Percentiles rank a stretch among this genome's conserved stretches.
phyloP scores from a whole-genome alignment of 208 protist genomes.

The Trypanosoma vivax region DNA sequence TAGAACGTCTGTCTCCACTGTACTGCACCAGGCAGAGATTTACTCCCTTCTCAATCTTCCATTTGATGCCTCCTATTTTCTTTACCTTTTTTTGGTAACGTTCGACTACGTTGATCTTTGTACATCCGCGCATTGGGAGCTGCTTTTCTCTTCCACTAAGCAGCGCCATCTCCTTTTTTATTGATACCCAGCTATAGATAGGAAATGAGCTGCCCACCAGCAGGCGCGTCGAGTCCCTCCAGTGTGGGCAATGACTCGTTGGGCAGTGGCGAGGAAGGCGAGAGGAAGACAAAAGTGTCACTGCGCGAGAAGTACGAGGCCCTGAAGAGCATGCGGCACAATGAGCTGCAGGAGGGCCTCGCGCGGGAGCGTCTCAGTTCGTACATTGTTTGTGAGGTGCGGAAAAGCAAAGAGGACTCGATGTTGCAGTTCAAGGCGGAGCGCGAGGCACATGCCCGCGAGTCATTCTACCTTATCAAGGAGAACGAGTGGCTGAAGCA shows the following conservation, averaged over 20 bases:
- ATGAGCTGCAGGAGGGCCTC: slow-evolving; percentile 19
- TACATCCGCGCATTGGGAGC: too few relatives aligned
- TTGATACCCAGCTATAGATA: too few relatives aligned
- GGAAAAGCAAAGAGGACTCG: slow-evolving; percentile 6
- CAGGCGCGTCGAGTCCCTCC: background rate
- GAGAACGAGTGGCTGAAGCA: slow-evolving; percentile 12
- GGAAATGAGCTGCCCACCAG: too few relatives aligned
- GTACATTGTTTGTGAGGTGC: slow-evolving; percentile 8
- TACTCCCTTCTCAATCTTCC: too few relatives aligned
- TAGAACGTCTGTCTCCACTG: too few relatives aligned
- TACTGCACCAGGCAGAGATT: too few relatives aligned
- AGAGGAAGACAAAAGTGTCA: background rate
- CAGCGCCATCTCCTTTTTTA: too few relatives aligned
- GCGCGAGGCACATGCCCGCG: slow-evolving; percentile 6
- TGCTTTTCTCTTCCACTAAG: too few relatives aligned
- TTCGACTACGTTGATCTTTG: too few relatives aligned
- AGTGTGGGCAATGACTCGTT: background rate
- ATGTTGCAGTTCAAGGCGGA: slow-evolving; percentile 7
- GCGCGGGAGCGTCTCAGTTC: slow-evolving; percentile 15
- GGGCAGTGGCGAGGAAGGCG: background rate
- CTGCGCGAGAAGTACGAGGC: slow-evolving; percentile 13
- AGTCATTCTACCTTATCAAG: slow-evolving; percentile 17
- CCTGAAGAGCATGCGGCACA: slow-evolving; percentile 13
- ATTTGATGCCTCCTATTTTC: too few relatives aligned
- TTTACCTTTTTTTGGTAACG: too few relatives aligned